Evolutionary conservation across 1,139 yeast species (phyloP).

Genomic region (Casaregolazyma lundiana): DNA sequence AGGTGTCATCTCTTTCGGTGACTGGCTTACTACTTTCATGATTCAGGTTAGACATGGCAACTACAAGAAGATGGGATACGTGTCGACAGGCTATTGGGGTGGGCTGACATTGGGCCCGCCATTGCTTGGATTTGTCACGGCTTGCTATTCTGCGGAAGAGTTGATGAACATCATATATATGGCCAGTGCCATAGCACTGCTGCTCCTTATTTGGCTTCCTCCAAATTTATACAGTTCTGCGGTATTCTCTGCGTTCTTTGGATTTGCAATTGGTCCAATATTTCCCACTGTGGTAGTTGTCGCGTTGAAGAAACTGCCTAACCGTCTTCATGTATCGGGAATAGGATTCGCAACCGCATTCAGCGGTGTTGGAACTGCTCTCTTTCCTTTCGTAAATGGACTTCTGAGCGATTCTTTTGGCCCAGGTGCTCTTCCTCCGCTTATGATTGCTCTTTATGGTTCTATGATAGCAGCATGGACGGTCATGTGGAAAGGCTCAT

Average conservation of each 20-base stretch:
- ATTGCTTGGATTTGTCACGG: conserved; percentile 36
- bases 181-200: conserved; percentile 21
- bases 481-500: conserved; percentile 7
- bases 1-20: conserved; percentile 62
- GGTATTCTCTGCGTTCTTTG: conserved; percentile 48
- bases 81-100: conserved; percentile 68
- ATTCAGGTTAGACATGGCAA: conserved; percentile 52
- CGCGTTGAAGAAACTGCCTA: conserved; percentile 59
- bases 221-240: conserved; percentile 29
- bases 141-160: conserved; percentile 25
- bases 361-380: conserved; percentile 78
- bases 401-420: conserved; percentile 27
- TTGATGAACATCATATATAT: conserved; percentile 22
- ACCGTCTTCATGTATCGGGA: conserved; percentile 57
- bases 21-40: conserved; percentile 66
- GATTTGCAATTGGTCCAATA: conserved; percentile 72
- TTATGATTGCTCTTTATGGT: conserved; percentile 24
- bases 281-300: conserved; percentile 73
- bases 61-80: conserved; percentile 49
- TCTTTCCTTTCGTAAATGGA: conserved; percentile 31
- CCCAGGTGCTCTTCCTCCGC: conserved; percentile 30
- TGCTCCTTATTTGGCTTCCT: conserved; percentile 29
- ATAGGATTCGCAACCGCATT: conserved; percentile 73
- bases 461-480: conserved; percentile 28
- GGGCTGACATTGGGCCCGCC: conserved; percentile 63